These are phyloP conservation scores for Pseudocercospora cruenta DNA, from an alignment of 2,329 filamentous ascomycete species.

Conservation along the genomic window DNA sequence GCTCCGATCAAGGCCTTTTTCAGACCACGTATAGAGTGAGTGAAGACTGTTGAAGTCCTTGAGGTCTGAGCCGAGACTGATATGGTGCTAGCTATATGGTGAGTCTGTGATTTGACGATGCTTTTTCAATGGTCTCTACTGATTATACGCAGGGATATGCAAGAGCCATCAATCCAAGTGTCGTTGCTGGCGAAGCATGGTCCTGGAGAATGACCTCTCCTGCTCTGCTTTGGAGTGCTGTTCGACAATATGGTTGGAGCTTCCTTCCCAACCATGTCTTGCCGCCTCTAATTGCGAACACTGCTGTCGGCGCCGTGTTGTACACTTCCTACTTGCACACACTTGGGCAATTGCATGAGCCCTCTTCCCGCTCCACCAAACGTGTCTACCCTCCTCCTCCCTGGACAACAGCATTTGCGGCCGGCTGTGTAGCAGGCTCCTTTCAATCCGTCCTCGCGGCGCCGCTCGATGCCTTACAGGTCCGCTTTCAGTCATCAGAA, in stretches of 20 bases:
- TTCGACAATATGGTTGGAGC: constrained; percentile 71
- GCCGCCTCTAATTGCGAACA: constrained; percentile 74
- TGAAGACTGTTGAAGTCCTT: constrained; percentile 25
- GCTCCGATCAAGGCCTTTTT: constrained; percentile 93
- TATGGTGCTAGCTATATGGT: constrained; percentile 54
- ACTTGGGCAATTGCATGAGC: constrained; percentile 67
- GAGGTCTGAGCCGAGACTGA: constrained; percentile 14
- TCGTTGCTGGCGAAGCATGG: constrained; percentile 55
- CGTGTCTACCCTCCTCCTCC: constrained; percentile 72
- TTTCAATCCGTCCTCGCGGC: constrained; percentile 74
- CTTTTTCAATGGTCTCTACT: not conserved
- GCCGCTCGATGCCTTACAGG: constrained; percentile 75
- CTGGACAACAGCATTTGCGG: constrained; percentile 66
- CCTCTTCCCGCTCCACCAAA: constrained; percentile 63
- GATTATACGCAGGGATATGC: constrained; percentile 57
- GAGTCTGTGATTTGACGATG: constrained; percentile 22
- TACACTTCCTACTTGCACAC: constrained; percentile 77
- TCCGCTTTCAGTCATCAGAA: constrained; percentile 68
- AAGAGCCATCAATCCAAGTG: constrained; percentile 63
- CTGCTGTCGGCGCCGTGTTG: constrained; percentile 72
- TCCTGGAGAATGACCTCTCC: constrained; percentile 70
- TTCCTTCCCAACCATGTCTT: constrained; percentile 77
- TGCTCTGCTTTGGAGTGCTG: constrained; percentile 68
- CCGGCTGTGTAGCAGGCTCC: constrained; percentile 69
- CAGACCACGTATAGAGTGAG: constrained; percentile 83